Conservation (phyloP, 2,329 filamentous ascomycete genomes). For the Clarireedia hainanense region DNA sequence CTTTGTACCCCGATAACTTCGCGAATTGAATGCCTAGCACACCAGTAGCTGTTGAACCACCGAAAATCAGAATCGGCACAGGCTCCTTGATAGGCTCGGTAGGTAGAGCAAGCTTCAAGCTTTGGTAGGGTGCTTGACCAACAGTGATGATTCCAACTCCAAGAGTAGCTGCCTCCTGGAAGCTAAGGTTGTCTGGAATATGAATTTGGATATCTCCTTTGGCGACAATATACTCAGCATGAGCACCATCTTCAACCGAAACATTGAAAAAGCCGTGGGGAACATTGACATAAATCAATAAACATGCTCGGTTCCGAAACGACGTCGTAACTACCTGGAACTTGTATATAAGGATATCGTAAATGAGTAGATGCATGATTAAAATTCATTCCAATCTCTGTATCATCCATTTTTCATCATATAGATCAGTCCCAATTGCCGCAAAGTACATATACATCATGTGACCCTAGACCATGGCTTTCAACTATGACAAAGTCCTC, state of each 20-base stretch:
- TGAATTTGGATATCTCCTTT: slow-evolving; percentile 35
- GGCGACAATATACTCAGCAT: slow-evolving; percentile 18
- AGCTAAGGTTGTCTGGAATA: slow-evolving; percentile 35
- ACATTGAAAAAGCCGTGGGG: no score
- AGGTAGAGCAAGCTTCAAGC: not conserved
- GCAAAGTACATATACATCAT: no score
- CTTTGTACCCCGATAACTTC: slow-evolving; percentile 17
- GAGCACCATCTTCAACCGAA: slow-evolving; percentile 16
- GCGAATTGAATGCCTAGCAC: slow-evolving; percentile 29
- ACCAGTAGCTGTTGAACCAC: slow-evolving; percentile 23
- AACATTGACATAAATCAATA: no score
- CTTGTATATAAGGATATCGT: no score
- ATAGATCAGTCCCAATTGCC: no score
- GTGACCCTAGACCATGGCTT: no score
- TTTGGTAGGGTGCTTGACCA: slow-evolving; percentile 7
- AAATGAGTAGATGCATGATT: no score
- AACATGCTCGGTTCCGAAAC: no score
- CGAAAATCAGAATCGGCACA: slow-evolving; percentile 28
- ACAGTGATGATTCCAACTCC: slow-evolving; percentile 12
- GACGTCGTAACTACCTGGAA: no score
- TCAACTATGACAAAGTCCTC: no score
- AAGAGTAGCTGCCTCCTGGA: slow-evolving; percentile 36
- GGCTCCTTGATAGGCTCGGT: not conserved
- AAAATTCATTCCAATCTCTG: no score
- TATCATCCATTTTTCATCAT: no score